Evolutionary conservation across 2,329 filamentous ascomycete species (phyloP), one percentile per base, ranked within the genome.

Genomic region (Penicillium sp.): DNA sequence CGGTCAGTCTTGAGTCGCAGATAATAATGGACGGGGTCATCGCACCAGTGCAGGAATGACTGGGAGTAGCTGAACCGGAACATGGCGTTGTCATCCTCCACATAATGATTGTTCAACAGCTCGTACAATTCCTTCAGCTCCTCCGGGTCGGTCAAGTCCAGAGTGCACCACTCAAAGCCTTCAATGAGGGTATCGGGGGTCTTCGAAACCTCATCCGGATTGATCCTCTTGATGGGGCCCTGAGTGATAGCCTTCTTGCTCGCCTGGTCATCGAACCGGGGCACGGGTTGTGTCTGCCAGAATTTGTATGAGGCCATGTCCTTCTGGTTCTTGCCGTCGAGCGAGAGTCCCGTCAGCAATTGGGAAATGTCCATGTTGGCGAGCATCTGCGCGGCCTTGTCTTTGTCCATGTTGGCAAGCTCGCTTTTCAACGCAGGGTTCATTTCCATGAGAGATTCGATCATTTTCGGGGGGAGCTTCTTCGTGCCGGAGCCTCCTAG

Each of bases 251-350:
- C n/a, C 21, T 58, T 54, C 56, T 61, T 55, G 47, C 27, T 77
- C 51, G 83, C 78, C 75, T 73, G 87, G 80, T 81, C 79, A 51
- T 80, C 77, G 70, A 98, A 96, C 70, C 88, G 88, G 50, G 90
- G 90, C 57, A 99, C 95, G 1, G 95, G 95, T 76, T 99, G 95
- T 47, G 95, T 99, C 75, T 91, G 88, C 95, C 95, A 99, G 80
- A 99, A 99, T 78, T 96, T 97, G 83, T 98, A 97, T 57, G 88
- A 90, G 7, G 89, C 92, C 91, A 97, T 96, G 71, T 97, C 93
- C 80, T 96, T 97, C 67, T 87, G 88, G 70, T 96, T 96, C 82
- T 95, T 96, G 55, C 90, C 90, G 60, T 85, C 87, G 8, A 90
- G 81, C 16, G 92, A 89, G 59, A 83, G 71, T 37, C 81, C 81